Evolutionary conservation across 2,329 filamentous ascomycete genomes (phyloP).

Genomic region (Colletotrichum phormii): DNA sequence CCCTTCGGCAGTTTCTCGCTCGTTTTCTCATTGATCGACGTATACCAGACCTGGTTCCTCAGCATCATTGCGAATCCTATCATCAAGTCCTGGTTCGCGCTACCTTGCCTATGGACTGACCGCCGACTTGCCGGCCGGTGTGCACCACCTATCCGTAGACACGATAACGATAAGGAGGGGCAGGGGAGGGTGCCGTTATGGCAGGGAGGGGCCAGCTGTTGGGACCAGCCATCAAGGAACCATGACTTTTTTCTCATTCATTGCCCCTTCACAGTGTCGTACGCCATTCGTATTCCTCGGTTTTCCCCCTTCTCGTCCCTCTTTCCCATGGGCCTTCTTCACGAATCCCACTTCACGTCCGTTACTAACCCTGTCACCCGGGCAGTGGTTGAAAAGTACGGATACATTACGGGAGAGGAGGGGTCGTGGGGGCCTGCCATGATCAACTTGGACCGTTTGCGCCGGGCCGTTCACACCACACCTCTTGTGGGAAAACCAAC

Average conservation of each 20-base stretch:
- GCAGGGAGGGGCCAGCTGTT: neutral
- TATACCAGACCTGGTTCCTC: neutral
- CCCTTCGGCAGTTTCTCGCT: neutral
- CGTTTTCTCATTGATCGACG: neutral
- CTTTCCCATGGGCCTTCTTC: neutral
- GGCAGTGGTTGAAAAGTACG: neutral
- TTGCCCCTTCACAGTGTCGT: conserved; percentile 6
- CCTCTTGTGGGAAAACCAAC: conserved; percentile 14
- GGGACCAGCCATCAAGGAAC: neutral
- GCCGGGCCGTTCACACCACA: conserved; percentile 16
- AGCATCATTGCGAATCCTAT: neutral
- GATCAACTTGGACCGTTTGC: conserved; percentile 14
- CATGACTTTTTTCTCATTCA: neutral
- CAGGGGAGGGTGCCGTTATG: conserved; percentile 1
- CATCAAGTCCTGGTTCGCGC: neutral
- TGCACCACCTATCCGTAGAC: neutral
- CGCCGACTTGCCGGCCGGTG: conserved; percentile 22
- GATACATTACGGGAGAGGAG: neutral
- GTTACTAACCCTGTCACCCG: neutral
- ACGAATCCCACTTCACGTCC: neutral
- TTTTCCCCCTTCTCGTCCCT: neutral
- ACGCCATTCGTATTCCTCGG: neutral
- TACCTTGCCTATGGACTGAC: neutral
- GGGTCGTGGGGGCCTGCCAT: conserved; percentile 7
- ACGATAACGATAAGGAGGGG: conserved; percentile 12